These are phyloP conservation scores for Ustulina deusta DNA, from an alignment of 2,329 filamentous ascomycete genomes.

Conservation along the genomic window DNA sequence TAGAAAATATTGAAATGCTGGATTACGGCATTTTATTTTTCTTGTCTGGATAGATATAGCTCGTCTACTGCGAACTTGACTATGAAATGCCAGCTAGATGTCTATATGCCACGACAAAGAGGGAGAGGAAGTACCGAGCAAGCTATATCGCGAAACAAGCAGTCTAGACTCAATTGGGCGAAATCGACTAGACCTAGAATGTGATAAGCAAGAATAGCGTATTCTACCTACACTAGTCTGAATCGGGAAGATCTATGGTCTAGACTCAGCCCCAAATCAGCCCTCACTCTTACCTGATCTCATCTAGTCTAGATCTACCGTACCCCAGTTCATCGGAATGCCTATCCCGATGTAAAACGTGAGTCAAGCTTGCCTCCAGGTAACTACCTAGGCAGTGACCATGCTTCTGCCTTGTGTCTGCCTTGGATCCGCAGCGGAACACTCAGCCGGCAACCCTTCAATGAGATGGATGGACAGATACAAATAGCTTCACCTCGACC, in stretches of 20 bases:
- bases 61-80: too few species aligned
- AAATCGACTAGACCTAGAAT: neutral
- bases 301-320: neutral
- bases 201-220: neutral
- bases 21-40: too few species aligned
- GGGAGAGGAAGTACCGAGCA: too few species aligned
- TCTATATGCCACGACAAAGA: too few species aligned
- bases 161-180: neutral
- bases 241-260: neutral
- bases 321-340: conserved; percentile 2
- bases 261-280: conserved; percentile 11
- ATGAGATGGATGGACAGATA: conserved; percentile 20
- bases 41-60: too few species aligned
- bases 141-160: too few species aligned
- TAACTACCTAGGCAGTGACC: neutral
- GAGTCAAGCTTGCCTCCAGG: conserved; percentile 8
- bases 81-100: too few species aligned
- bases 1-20: too few species aligned
- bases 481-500: conserved; percentile 21
- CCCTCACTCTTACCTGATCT: conserved; percentile 1
- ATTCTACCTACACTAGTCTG: too few species aligned
- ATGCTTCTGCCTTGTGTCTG: conserved; percentile 23
- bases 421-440: conserved; percentile 9
- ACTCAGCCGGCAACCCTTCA: neutral
- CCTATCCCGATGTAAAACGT: neutral